These are phyloP conservation scores for barrel medic (Medicago truncatula) DNA, from an alignment of 306 rosid species.

Conservation along the genomic window MtrunA17r5.0-ANR NC_053045.1:35484501-35485000, in stretches of 20 bases:
- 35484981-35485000: slow-evolving; percentile 1
- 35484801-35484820: slow-evolving; percentile 81
- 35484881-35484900: slow-evolving; percentile 34
- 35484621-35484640: background rate
- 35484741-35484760: slow-evolving; percentile 87
- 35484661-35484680: background rate
- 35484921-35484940: slow-evolving; percentile 38
- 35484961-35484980: too few relatives aligned
- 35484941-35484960: too few relatives aligned
- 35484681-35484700: slow-evolving; percentile 53
- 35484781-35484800: slow-evolving; percentile 64
- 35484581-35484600: background rate
- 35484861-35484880: slow-evolving; percentile 81
- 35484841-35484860: slow-evolving; percentile 67
- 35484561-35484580: background rate
- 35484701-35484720: slow-evolving; percentile 65
- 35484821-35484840: slow-evolving; percentile 83
- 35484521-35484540: background rate
- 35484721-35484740: slow-evolving; percentile 88
- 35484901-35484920: slow-evolving; percentile 33
- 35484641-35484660: background rate
- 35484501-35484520: background rate
- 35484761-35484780: slow-evolving; percentile 77
- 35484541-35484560: background rate
- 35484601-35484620: background rate